phyloP scores from a whole-genome alignment of 1,284 basidiomycete genomes.

The Cryptococcus sp. region DNA sequence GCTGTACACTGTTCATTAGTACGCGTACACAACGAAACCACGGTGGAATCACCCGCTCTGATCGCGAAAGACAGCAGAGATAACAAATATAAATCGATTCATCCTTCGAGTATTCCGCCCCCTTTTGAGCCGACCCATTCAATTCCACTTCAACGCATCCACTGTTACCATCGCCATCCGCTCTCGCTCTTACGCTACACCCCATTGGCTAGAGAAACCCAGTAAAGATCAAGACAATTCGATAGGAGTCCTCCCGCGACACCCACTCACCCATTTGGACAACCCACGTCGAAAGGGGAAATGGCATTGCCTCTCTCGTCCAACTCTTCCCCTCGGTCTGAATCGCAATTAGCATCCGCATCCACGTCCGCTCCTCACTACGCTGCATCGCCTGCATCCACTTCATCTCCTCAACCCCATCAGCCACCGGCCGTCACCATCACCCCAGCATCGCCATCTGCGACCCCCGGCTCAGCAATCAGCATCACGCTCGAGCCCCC shows the following conservation, averaged over 20 bases:
- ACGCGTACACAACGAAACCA: background rate
- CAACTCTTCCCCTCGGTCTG: slow-evolving; percentile 6
- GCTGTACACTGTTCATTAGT: background rate
- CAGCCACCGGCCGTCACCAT: slow-evolving; percentile 11
- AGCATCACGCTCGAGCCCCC: slow-evolving; percentile 4
- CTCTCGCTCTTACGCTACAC: background rate
- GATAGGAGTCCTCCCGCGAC: background rate
- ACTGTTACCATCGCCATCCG: background rate
- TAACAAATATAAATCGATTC: background rate
- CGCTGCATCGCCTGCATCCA: background rate
- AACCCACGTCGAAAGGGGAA: background rate
- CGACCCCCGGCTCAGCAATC: slow-evolving; percentile 4
- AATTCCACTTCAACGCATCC: background rate
- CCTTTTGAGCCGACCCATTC: background rate
- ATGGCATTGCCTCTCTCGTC: background rate
- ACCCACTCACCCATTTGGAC: background rate
- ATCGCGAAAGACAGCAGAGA: background rate
- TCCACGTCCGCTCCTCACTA: background rate
- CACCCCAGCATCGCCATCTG: slow-evolving; percentile 13
- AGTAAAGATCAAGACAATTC: background rate
- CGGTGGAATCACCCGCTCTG: background rate
- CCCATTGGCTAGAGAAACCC: background rate
- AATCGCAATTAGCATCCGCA: background rate
- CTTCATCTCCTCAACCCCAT: background rate
- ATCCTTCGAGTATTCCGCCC: background rate